Percentiles rank a stretch among this genome's conserved stretches.
These are phyloP conservation scores for Pythium plurisporium DNA, from an alignment of 352 stramenopile genomes.

Conservation along the genomic window DNA sequence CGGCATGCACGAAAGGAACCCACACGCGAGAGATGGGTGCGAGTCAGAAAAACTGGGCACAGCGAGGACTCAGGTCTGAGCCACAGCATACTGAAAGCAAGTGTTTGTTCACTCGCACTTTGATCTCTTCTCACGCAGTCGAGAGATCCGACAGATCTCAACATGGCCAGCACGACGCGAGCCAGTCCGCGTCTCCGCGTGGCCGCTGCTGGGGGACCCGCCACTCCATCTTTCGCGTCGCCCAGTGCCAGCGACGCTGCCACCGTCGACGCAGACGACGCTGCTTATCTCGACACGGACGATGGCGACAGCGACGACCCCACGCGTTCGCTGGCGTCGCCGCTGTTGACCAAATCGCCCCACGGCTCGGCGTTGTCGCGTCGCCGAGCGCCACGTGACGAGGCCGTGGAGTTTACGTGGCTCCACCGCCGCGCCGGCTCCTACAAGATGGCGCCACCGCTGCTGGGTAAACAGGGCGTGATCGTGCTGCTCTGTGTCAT, in stretches of 20 bases:
- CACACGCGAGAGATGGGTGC: too few species aligned
- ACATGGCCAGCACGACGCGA: background rate
- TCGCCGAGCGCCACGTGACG: background rate
- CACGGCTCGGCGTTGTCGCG: background rate
- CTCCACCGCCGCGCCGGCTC: conserved; percentile 4
- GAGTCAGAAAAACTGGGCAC: too few species aligned
- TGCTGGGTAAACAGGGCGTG: conserved; percentile 29
- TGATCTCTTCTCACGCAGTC: background rate
- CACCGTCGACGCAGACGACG: background rate
- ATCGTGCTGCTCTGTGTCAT: conserved; percentile 86
- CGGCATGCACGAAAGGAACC: too few species aligned
- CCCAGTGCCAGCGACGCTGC: background rate
- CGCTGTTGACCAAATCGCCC: conserved; percentile 9
- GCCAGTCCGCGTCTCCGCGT: background rate
- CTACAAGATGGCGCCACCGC: conserved; percentile 4
- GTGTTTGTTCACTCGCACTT: background rate
- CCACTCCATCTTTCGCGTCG: background rate
- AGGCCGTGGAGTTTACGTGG: conserved; percentile 15
- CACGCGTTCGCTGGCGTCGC: conserved; percentile 6
- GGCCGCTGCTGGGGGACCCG: background rate
- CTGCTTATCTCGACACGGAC: too few species aligned
- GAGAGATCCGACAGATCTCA: too few species aligned
- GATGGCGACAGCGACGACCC: conserved; percentile 3
- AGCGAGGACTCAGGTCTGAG: background rate
- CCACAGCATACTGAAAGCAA: background rate